Conservation (phyloP, 2,329 filamentous ascomycete species). For the Rhynchosporium agropyri region DNA sequence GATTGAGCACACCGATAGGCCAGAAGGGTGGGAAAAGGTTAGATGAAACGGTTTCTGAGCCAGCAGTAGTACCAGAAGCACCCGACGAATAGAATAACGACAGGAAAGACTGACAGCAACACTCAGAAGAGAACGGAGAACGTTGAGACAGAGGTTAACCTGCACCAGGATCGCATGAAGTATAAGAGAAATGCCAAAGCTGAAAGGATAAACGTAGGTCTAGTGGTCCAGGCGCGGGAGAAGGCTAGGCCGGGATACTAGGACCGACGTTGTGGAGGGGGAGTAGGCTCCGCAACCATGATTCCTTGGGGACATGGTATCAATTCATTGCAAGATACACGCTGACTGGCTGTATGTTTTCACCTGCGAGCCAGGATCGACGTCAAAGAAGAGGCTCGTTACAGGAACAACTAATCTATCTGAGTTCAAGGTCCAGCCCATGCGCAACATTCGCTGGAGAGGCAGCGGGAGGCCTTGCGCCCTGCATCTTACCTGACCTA, state of each 20-base stretch:
- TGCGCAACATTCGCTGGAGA: conserved; percentile 5
- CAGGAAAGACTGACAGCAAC: conserved; percentile 37
- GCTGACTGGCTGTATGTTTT: conserved; percentile 31
- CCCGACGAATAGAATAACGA: conserved; percentile 35
- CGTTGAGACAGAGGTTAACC: conserved; percentile 32
- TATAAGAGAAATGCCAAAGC: conserved; percentile 40
- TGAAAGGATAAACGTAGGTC: conserved; percentile 28
- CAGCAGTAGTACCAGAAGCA: conserved; percentile 40
- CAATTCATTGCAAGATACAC: neutral
- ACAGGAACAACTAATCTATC: conserved; percentile 23
- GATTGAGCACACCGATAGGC: conserved; percentile 37
- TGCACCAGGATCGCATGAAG: conserved; percentile 40
- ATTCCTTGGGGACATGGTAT: conserved; percentile 24
- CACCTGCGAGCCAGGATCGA: conserved; percentile 20
- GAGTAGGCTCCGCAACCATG: conserved; percentile 16
- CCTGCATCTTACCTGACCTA: conserved; percentile 20
- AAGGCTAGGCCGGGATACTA: conserved; percentile 32
- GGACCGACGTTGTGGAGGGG: conserved; percentile 28
- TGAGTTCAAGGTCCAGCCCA: conserved; percentile 22
- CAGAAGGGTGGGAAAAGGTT: conserved; percentile 37
- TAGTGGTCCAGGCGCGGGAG: conserved; percentile 38
- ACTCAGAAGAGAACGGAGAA: conserved; percentile 37
- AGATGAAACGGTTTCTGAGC: conserved; percentile 41
- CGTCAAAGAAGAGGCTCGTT: conserved; percentile 24
- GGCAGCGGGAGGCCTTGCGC: conserved; percentile 13